phyloP scores from a whole-genome alignment of 2,329 filamentous ascomycete genomes.

The Penicillium hesseltinei region DNA sequence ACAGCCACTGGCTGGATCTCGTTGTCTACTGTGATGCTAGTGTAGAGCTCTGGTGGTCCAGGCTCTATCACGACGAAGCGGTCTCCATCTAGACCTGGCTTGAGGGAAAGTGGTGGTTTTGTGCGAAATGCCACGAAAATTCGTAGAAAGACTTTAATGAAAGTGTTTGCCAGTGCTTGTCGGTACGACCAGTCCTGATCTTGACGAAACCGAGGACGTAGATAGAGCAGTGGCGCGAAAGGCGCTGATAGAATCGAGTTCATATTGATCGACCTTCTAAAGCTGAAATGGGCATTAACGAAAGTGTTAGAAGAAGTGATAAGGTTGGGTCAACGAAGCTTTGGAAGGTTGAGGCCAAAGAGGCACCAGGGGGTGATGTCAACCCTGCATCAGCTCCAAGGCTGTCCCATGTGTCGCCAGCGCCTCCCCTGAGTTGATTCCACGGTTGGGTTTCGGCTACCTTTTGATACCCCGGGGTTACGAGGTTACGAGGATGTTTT shows the following conservation, averaged over 20 bases:
- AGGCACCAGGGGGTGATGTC: neutral
- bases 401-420: neutral
- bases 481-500: too few relatives aligned
- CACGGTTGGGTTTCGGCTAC: neutral
- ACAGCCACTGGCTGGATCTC: slow-evolving; percentile 11
- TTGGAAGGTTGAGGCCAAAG: neutral
- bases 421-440: neutral
- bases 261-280: neutral
- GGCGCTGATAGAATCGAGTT: neutral
- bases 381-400: neutral
- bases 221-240: slow-evolving; percentile 6
- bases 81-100: slow-evolving; percentile 10
- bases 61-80: slow-evolving; percentile 13
- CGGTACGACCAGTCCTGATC: slow-evolving; percentile 14
- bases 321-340: neutral
- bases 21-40: slow-evolving; percentile 1
- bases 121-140: slow-evolving; percentile 11
- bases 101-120: slow-evolving; percentile 12
- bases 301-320: neutral
- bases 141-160: slow-evolving; percentile 5
- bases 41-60: slow-evolving; percentile 6
- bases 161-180: slow-evolving; percentile 9
- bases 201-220: slow-evolving; percentile 7
- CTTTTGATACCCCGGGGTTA: neutral
- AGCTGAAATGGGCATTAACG: neutral